A percentile compares a stretch with the other conserved stretches of the same genome.
Conservation (phyloP, 2,329 filamentous ascomycete genomes). For the Penicillium italicum region DNA sequence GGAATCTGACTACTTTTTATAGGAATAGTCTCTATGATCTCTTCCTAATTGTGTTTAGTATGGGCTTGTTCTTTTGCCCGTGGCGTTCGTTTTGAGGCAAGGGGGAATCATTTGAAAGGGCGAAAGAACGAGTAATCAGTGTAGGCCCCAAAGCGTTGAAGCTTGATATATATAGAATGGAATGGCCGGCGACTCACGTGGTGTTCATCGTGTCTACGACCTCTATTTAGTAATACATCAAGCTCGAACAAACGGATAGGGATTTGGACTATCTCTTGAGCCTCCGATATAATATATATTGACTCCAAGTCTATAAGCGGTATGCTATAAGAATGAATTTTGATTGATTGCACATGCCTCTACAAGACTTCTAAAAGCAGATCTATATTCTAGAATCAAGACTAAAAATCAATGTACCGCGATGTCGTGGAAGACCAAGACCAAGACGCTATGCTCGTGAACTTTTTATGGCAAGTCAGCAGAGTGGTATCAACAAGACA, state of each 20-base stretch:
- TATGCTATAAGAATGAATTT: not conserved
- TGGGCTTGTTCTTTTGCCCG: not conserved
- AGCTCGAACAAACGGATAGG: too few species aligned
- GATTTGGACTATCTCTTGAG: not conserved
- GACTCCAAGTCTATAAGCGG: not conserved
- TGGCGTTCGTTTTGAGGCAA: not conserved
- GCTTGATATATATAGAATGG: not conserved
- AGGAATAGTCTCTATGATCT: not conserved
- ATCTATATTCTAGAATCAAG: not conserved
- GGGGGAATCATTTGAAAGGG: not conserved
- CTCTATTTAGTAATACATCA: not conserved
- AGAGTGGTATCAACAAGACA: constrained; percentile 4
- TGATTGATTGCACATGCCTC: not conserved
- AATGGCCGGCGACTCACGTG: not conserved
- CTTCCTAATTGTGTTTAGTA: not conserved
- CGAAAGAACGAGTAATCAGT: not conserved
- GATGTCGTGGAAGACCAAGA: not conserved
- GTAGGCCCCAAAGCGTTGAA: too few species aligned
- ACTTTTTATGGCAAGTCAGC: not conserved
- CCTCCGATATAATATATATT: not conserved
- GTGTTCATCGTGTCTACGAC: not conserved
- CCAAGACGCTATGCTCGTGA: constrained; percentile 9
- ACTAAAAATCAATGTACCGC: not conserved
- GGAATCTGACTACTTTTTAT: not conserved
- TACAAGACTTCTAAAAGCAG: not conserved